Conservation (phyloP, 2,329 filamentous ascomycete species). For the Botrytis squamosa region DNA sequence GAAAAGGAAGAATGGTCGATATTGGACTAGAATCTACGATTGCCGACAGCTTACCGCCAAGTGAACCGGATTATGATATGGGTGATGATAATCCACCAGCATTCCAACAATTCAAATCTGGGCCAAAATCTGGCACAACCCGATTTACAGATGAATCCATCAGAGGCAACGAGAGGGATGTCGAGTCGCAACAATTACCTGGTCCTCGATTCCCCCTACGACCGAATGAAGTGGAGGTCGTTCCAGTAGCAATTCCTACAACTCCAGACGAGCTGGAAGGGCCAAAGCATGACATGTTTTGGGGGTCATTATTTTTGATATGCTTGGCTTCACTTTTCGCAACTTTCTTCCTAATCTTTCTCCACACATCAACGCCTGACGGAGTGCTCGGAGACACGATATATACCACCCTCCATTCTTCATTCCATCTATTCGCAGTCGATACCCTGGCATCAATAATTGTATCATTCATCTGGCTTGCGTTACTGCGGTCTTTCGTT, state of each 20-base stretch:
- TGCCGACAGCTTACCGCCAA: slow-evolving; percentile 58
- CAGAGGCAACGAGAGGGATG: slow-evolving; percentile 27
- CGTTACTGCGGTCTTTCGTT: slow-evolving; percentile 82
- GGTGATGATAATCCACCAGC: slow-evolving; percentile 57
- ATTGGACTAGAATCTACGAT: slow-evolving; percentile 73
- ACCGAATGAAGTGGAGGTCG: slow-evolving; percentile 42
- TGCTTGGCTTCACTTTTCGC: slow-evolving; percentile 80
- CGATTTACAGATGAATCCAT: slow-evolving; percentile 35
- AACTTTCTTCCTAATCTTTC: slow-evolving; percentile 83
- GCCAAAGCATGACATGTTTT: slow-evolving; percentile 85
- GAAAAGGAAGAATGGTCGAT: slow-evolving; percentile 74
- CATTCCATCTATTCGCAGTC: slow-evolving; percentile 83
- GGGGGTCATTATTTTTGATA: slow-evolving; percentile 86
- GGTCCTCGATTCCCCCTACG: slow-evolving; percentile 30
- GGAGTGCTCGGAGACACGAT: slow-evolving; percentile 86
- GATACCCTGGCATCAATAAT: slow-evolving; percentile 89
- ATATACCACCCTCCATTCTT: slow-evolving; percentile 82
- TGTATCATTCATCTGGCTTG: slow-evolving; percentile 87
- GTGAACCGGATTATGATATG: slow-evolving; percentile 57
- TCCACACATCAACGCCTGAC: slow-evolving; percentile 75
- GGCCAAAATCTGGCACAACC: slow-evolving; percentile 35
- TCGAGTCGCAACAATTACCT: slow-evolving; percentile 28
- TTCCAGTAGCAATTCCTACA: slow-evolving; percentile 55
- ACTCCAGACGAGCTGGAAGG: slow-evolving; percentile 60
- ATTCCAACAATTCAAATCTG: slow-evolving; percentile 56